A percentile compares a stretch with the other conserved stretches of the same genome.
Conservation (phyloP, 2,329 filamentous ascomycete genomes). For the Venturia oleaginea region DNA sequence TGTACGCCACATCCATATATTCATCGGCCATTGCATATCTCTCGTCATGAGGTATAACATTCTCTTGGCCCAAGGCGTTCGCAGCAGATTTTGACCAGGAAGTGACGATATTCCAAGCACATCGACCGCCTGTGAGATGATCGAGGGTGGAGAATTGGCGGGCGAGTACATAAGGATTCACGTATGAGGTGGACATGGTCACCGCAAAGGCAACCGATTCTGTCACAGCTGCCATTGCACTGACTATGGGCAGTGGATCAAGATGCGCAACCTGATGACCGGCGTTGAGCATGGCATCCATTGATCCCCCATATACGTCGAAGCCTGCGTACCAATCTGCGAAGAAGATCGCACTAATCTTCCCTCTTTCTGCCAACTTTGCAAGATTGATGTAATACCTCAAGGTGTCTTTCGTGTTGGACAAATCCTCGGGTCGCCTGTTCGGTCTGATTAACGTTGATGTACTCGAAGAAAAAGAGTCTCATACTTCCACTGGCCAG, state of each 20-base stretch:
- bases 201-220: not conserved
- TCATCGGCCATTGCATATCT: slow-evolving; percentile 1
- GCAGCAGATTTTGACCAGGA: not conserved
- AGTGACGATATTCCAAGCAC: slow-evolving; percentile 2
- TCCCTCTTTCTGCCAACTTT: slow-evolving; percentile 11
- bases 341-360: slow-evolving; percentile 13
- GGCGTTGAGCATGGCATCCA: not conserved
- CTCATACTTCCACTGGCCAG: slow-evolving; percentile 14
- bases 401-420: slow-evolving; percentile 13
- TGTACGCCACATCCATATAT: slow-evolving; percentile 4
- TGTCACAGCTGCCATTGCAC: not conserved
- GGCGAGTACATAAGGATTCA: not conserved
- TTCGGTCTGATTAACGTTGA: not conserved
- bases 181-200: not conserved
- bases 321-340: slow-evolving; percentile 14
- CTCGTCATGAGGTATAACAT: not conserved
- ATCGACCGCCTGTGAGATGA: slow-evolving; percentile 2
- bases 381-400: slow-evolving; percentile 14
- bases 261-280: not conserved
- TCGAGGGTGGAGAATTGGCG: slow-evolving; percentile 2
- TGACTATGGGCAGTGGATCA: not conserved
- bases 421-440: slow-evolving; percentile 10
- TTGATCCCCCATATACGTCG: not conserved
- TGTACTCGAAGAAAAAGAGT: not conserved
- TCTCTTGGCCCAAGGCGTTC: not conserved